Conservation (phyloP, 257 asterid species). For the Voacanga thouarsii region DNA sequence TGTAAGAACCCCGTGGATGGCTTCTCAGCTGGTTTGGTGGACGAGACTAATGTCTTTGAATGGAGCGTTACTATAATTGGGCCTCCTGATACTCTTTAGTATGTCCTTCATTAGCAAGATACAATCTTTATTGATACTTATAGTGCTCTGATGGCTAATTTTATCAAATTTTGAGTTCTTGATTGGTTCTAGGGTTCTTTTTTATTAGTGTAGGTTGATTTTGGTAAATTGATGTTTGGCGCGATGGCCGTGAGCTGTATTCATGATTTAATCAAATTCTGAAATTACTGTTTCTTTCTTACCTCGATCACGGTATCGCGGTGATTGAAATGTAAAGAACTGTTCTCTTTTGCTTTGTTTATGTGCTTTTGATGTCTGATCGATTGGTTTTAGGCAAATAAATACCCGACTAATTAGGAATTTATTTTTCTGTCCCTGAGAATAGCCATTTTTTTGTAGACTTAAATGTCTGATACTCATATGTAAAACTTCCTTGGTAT, state of each 20-base stretch:
- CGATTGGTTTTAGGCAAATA: neutral
- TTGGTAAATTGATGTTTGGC: neutral
- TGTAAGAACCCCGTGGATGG: constrained; percentile 74
- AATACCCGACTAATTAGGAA: neutral
- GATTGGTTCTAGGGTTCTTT: neutral
- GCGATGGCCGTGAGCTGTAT: neutral
- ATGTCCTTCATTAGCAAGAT: constrained; percentile 7
- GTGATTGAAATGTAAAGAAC: neutral
- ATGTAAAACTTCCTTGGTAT: neutral
- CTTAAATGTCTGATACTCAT: neutral
- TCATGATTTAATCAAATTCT: neutral
- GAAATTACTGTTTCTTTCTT: neutral
- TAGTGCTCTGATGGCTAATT: neutral
- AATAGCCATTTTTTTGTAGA: neutral
- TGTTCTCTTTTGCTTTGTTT: neutral
- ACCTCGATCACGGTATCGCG: neutral
- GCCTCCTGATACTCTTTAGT: constrained; percentile 68
- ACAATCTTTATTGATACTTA: neutral
- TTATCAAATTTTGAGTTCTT: neutral
- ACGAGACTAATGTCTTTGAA: constrained; percentile 68
- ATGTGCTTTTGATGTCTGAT: neutral
- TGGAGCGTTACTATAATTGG: constrained; percentile 87
- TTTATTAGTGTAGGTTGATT: neutral
- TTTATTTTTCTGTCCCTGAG: neutral
- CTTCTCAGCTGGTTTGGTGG: constrained; percentile 79